These are phyloP conservation scores for Penicillium taxi DNA, from an alignment of 495 filamentous ascomycete species.

Conservation along the genomic window DNA sequence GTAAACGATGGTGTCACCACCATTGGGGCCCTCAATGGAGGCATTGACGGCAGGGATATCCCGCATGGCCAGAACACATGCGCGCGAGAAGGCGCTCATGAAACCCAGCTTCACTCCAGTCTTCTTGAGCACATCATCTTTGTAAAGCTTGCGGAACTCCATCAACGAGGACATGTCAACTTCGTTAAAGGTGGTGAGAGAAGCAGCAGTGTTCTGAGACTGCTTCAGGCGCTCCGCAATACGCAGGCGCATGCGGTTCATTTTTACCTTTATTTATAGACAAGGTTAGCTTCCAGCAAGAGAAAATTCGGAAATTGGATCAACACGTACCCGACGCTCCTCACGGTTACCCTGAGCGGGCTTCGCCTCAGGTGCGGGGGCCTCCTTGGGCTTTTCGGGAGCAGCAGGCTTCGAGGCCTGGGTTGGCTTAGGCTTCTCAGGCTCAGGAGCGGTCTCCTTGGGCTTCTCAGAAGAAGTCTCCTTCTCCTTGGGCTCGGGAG, in stretches of 20 bases:
- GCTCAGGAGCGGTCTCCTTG: slow-evolving; percentile 26
- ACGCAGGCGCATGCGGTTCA: slow-evolving; percentile 97
- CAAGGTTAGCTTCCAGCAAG: slow-evolving; percentile 3
- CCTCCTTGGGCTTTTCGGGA: slow-evolving; percentile 36
- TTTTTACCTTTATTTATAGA: slow-evolving; percentile 76
- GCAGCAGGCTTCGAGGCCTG: slow-evolving; percentile 33
- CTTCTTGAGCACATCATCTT: slow-evolving; percentile 92
- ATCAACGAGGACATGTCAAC: slow-evolving; percentile 98
- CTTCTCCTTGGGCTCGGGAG: slow-evolving; percentile 35
- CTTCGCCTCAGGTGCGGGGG: slow-evolving; percentile 14
- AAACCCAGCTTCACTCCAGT: slow-evolving; percentile 96
- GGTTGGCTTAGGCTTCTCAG: slow-evolving; percentile 37
- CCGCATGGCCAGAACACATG: slow-evolving; percentile 86
- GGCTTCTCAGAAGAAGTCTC: slow-evolving; percentile 34
- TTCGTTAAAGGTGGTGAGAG: slow-evolving; percentile 97
- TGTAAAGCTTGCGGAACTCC: slow-evolving; percentile 94
- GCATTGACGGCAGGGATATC: slow-evolving; percentile 95
- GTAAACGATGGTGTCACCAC: slow-evolving; percentile 96
- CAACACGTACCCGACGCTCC: slow-evolving; percentile 68
- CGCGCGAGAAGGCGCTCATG: slow-evolving; percentile 95
- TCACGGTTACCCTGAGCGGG: slow-evolving; percentile 64
- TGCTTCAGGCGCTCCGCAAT: slow-evolving; percentile 98
- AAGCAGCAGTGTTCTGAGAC: slow-evolving; percentile 96
- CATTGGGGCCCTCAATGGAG: slow-evolving; percentile 89
- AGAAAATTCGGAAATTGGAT: background rate